Evolutionary conservation across 2,329 filamentous ascomycete genomes (phyloP), one percentile per base, ranked within the genome.

Genomic region (Elsinoe necatrix): DNA sequence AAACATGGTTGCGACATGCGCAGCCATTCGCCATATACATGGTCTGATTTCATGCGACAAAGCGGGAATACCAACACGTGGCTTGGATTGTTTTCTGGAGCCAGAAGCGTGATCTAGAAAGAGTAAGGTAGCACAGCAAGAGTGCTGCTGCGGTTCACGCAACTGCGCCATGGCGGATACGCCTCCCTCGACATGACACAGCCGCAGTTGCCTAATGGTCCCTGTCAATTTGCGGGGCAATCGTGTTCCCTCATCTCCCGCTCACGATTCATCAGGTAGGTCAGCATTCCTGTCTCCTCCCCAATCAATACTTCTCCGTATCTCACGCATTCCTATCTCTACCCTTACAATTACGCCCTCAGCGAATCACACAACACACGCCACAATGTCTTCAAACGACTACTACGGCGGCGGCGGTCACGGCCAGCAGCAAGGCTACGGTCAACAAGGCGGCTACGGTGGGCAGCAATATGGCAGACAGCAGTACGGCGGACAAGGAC

Each of bases 371-470:
- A 25, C 6, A 23, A 18, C 18, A 23, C 20, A 20, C 5, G 11
- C 14, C 31, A 35, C 4, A 31, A 52, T 52, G 48, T 52, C 48
- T 2, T 35, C 48, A 8, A 52, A 48, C 12, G 51, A 47, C 25
- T 54, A 57, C 9, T 47, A 57, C 35, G 25, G 39, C 18, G 57
- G 25, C 7, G 50, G 42, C 29, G 39, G 29, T 39, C 56, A 58
- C 47, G 51, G 56, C 11, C 56, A 60, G 18, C 48, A 52, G 48
- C 31, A 39, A 21, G 48, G 48, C 16, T 52, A 52, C 48, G 48
- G 48, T 21, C 48, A 52, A 23, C 48, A 52, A 23, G 25, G 45
- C 23, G 18, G 21, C 11, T 29, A 52, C 11, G n/a, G 27, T n/a
- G 27, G 27, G 27, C 41, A 45, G 21, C 57, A 60, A 55, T 52